Evolutionary conservation across 1,284 basidiomycete genomes (phyloP).

Genomic region (Apiotrichum laibachii): DNA sequence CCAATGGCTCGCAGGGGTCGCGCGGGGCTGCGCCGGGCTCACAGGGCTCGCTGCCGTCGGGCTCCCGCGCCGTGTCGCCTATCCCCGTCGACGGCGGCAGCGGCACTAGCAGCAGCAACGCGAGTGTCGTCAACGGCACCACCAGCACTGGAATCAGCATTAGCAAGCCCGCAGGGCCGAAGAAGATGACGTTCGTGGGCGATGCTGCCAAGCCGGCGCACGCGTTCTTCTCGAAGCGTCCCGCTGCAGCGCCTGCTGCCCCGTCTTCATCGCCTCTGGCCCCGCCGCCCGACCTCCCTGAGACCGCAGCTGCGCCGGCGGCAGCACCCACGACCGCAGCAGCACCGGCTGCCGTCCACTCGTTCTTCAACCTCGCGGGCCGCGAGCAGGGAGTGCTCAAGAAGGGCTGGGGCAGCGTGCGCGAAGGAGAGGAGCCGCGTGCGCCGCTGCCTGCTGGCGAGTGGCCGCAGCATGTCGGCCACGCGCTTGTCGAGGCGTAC

Average conservation of each 20-base stretch:
- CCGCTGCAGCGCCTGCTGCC: neutral
- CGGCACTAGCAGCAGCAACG: neutral
- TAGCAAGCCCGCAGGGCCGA: conserved; percentile 1
- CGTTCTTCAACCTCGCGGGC: conserved; percentile 30
- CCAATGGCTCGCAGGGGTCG: neutral
- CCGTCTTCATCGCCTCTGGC: neutral
- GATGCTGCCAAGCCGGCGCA: conserved; percentile 30
- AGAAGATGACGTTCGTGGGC: conserved; percentile 31
- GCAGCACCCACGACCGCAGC: neutral
- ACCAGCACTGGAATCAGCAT: neutral
- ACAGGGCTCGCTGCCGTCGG: neutral
- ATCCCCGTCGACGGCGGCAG: neutral
- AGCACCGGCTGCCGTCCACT: conserved; percentile 18
- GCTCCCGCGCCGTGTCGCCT: neutral
- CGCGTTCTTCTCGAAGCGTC: conserved; percentile 32
- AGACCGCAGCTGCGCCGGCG: neutral
- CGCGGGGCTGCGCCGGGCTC: no score
- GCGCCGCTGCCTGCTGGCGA: conserved; percentile 31
- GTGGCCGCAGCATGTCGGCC: conserved; percentile 26
- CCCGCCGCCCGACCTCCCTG: no score
- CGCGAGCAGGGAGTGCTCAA: conserved; percentile 20
- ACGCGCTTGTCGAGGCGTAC: neutral
- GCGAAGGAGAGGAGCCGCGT: conserved; percentile 33
- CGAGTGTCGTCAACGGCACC: neutral
- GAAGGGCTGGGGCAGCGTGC: conserved; percentile 41